Percentiles rank a stretch among this genome's conserved stretches.
Evolutionary conservation across 2,329 filamentous ascomycete species (phyloP).

Genomic region (Penicillium sp.): DNA sequence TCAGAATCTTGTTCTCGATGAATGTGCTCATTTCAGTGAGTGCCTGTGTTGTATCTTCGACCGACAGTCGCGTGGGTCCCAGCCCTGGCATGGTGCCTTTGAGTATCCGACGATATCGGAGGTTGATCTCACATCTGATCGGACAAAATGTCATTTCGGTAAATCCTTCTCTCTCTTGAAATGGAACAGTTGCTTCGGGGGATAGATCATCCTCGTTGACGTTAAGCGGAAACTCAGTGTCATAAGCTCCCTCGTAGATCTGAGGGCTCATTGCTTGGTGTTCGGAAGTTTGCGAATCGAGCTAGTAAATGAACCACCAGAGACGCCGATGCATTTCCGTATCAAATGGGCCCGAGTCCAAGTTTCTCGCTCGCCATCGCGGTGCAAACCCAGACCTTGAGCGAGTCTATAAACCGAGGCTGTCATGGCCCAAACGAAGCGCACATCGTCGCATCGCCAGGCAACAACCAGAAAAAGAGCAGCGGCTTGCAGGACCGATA

Average conservation of each 20-base stretch:
- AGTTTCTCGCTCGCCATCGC: not conserved
- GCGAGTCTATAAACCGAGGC: not conserved
- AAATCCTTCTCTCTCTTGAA: not conserved
- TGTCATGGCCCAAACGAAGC: not conserved
- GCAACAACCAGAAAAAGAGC: not conserved
- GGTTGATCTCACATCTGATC: not conserved
- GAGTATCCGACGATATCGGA: not conserved
- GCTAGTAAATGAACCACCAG: not conserved
- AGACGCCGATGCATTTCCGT: not conserved
- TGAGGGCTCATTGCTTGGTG: not conserved
- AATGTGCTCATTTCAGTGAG: conserved; percentile 1
- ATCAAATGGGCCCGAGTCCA: not conserved
- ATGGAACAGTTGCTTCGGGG: not conserved
- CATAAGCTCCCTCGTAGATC: not conserved
- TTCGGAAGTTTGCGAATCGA: not conserved
- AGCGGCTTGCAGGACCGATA: not conserved
- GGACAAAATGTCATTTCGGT: not conserved
- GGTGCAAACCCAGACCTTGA: not conserved
- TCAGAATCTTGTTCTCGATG: not conserved
- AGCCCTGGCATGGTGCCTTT: not conserved
- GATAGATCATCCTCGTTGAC: not conserved
- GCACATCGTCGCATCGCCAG: not conserved
- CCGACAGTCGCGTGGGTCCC: not conserved
- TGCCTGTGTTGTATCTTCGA: not conserved
- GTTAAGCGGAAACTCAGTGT: not conserved